Evolutionary conservation across 2,329 filamentous ascomycete genomes (phyloP), one percentile per base, ranked within the genome.

Genomic region (Penicillium oxalicum): DNA sequence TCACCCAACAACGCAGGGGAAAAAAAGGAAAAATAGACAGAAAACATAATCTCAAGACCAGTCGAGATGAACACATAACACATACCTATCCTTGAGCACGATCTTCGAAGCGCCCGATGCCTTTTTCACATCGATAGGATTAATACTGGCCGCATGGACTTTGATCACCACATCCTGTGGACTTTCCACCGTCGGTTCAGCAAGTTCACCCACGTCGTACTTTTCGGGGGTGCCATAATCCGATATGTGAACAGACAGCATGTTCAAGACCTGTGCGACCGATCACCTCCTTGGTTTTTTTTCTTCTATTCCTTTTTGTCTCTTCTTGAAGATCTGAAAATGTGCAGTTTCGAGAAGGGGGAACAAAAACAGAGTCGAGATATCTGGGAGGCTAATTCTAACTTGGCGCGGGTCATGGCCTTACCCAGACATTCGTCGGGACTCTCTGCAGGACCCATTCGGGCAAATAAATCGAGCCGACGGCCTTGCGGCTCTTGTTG

Each of bases 61-160:
- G 18, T 18, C 18, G 18, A 18, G 18, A 18, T 18, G 18, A 18
- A 18, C 2, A 2, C 2, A 18, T 18, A 18, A 18, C 18, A 40
- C 58, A 42, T 55, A 69, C 67, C 50, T 44, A 40, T 66, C 61
- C 25, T 57, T 53, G 7, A 64, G 27, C 12, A 63, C 57, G 9
- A 59, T 25, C 45, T 70, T 71, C 27, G 67, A 53, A 2, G 56
- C 48, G 0, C 70, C 70, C 8, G 59, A 58, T 2, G 70, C 72
- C 43, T 68, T 67, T 44, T 70, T 70, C 3, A 74, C 67, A 58
- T 75, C 73, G 6, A 74, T 60, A 1, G 73, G 72, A 52, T 76
- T 76, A 37, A 75, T 61, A 39, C 65, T 67, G 2, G 70, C 70
- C 6, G 73, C 72, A 44, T 72, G 62, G 5, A 75, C 70, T 37